Base-by-base conservation (phyloP, 1,139 yeast genomes). In the Pichia sp. region DNA sequence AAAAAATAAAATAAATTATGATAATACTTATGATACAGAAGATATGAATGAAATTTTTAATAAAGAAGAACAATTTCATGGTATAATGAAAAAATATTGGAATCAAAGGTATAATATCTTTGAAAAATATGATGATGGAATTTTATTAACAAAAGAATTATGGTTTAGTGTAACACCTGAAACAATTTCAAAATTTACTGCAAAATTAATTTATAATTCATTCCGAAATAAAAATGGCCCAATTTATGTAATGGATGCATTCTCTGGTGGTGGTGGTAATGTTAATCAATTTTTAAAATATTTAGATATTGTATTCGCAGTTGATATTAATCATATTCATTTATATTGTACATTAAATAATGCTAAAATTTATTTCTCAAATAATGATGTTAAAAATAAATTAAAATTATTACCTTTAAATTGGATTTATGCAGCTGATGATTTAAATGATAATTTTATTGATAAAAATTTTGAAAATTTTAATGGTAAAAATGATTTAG, bases 251-350 rank as follows among this genome's bases (percentile, higher is more conserved):
- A 57, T 81, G 43, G 98, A 92, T 59, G 74, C 87, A 4, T 90
- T 90, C 58, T 85, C 96, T 54, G 99, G 99, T 0, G 97, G 95
- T 2, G 98, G 97, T 0, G 98, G 98, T 0, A 92, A 92, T 60
- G 69, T 89, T 1, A 86, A 89, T 35, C 96, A 87, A 55, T 81
- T 92, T 63, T 90, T 92, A 1, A 61, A 68, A 39, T 58, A 59
- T 20, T 84, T 83, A 55, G 73, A 74, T 3, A 57, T 61, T 24
- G 87, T 82, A 0, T 75, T 79, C 16, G 90, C 84, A 4, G 67
- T 87, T 3, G 98, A 92, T 54, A 68, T 71, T 39, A 80, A 80
- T 47, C 64, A 70, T 26, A 73, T 72, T 27, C 85, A 85, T 53
- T 60, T 82, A 30, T 69, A 71, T 48, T 85, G 95, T 58, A 82